These are phyloP conservation scores for Waltergamsia citrina DNA, from an alignment of 2,329 filamentous ascomycete species.

Conservation along the genomic window DNA sequence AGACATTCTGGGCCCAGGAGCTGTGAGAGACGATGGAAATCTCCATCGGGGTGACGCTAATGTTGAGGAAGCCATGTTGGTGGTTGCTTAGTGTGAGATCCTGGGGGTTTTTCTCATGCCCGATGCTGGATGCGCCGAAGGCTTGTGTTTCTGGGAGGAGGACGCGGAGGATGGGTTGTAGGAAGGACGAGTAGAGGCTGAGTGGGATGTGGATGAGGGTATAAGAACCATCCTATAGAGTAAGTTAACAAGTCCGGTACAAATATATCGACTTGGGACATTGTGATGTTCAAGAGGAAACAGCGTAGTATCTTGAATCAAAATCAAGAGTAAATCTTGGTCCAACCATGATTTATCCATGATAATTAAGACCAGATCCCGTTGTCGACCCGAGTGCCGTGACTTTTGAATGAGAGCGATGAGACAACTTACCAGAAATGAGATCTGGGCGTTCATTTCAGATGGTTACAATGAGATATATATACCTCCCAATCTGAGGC, in stretches of 20 bases:
- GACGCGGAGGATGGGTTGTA: conserved; percentile 80
- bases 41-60: conserved; percentile 86
- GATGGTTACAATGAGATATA: too few relatives aligned
- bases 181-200: conserved; percentile 63
- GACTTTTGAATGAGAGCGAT: background rate
- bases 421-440: conserved; percentile 34
- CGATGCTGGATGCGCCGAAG: conserved; percentile 22
- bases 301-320: too few relatives aligned
- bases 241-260: background rate
- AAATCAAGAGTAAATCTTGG: background rate
- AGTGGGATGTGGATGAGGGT: conserved; percentile 87
- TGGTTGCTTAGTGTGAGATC: conserved; percentile 47
- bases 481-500: too few relatives aligned
- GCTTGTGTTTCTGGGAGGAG: conserved; percentile 57
- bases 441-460: conserved; percentile 40
- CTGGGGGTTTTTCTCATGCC: conserved; percentile 27
- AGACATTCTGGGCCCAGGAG: conserved; percentile 63
- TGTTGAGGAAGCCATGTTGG: conserved; percentile 84
- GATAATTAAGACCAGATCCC: background rate
- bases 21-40: conserved; percentile 86
- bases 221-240: conserved; percentile 67
- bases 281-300: too few relatives aligned
- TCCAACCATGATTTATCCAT: background rate
- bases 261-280: too few relatives aligned
- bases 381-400: background rate